phyloP scores from a whole-genome alignment of 2,329 filamentous ascomycete genomes.

The Aspergillus ochraceus region DNA sequence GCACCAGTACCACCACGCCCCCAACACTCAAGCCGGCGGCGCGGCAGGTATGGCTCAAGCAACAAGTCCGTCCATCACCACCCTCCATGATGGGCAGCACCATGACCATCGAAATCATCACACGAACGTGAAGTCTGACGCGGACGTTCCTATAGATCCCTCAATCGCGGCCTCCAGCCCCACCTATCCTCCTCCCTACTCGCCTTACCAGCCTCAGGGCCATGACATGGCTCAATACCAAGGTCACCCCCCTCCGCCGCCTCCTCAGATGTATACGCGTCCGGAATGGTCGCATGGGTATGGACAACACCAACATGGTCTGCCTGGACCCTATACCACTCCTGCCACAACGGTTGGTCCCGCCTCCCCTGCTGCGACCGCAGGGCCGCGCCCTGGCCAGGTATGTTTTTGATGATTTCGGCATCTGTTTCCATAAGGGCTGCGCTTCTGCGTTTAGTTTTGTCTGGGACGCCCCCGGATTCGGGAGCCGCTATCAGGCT shows the following conservation, averaged over 20 bases:
- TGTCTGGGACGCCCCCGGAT: conserved; percentile 29
- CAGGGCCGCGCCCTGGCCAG: conserved; percentile 62
- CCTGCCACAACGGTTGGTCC: conserved; percentile 60
- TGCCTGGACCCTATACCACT: conserved; percentile 51
- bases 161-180: conserved; percentile 93
- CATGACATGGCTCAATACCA: conserved; percentile 80
- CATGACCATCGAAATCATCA: conserved; percentile 68
- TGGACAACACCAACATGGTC: conserved; percentile 47
- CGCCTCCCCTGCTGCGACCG: conserved; percentile 60
- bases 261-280: conserved; percentile 49
- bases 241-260: conserved; percentile 47
- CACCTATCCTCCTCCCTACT: conserved; percentile 83
- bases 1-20: conserved; percentile 71
- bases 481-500: conserved; percentile 19
- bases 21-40: conserved; percentile 68
- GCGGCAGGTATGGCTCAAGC: conserved; percentile 96
- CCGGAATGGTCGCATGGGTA: conserved; percentile 49
- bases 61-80: conserved; percentile 90
- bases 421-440: conserved; percentile 31
- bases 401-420: conserved; percentile 53
- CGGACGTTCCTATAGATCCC: conserved; percentile 97
- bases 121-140: conserved; percentile 79
- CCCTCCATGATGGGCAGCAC: conserved; percentile 75
- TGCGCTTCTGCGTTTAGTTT: conserved; percentile 27
- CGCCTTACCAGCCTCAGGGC: conserved; percentile 77